Base-by-base conservation (phyloP, 495 filamentous ascomycete genomes). In the Xylaria palmicola region DNA sequence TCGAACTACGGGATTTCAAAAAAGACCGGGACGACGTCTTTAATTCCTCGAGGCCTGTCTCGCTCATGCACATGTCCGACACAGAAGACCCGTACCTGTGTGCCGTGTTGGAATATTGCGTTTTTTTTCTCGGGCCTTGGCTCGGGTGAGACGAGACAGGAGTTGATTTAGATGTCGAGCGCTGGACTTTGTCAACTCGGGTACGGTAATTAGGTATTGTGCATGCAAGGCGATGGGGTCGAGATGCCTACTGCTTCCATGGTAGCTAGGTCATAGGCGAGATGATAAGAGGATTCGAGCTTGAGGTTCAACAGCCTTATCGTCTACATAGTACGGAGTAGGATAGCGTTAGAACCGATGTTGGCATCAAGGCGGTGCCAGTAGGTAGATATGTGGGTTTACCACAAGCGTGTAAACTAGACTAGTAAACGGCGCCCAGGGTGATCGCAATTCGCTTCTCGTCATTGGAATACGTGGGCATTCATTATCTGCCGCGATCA, bases 31-130 rank as follows among this genome's bases (percentile, higher is more conserved):
- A 43, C 17, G 12, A n/a, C n/a, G 37, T 53, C 34, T 27, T 6
- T 54, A 8, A 22, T 56, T 22, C n/a, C 39, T 56, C n/a, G 39
- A 19, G 39, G n/a, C 22, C 53, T 44, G 52, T 41, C 51, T 54
- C 15, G 24, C 22, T 56, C 52, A 44, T 41, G 17, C 41, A 57
- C 27, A 15, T 19, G 29, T 22, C 53, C n/a, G 26, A 56, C 3
- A 40, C 12, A 24, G 12, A 29, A 15, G 20, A 17, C 50, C 19
- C 13, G 36, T 51, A 36, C 19, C 13, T 7, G 10, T 40, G 37
- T 51, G 12, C 1, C 22, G 24, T 27, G n/a, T 24, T 27, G 15
- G 43, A 7, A 47, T 26, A 47, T 1, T 27, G 22, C 12, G 24
- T 8, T 26, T 12, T 12, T 26, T 15, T 44, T 12, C 15, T 47